Evolutionary conservation across 495 filamentous ascomycete genomes (phyloP).

Genomic region (Talaromyces thailandensis): DNA sequence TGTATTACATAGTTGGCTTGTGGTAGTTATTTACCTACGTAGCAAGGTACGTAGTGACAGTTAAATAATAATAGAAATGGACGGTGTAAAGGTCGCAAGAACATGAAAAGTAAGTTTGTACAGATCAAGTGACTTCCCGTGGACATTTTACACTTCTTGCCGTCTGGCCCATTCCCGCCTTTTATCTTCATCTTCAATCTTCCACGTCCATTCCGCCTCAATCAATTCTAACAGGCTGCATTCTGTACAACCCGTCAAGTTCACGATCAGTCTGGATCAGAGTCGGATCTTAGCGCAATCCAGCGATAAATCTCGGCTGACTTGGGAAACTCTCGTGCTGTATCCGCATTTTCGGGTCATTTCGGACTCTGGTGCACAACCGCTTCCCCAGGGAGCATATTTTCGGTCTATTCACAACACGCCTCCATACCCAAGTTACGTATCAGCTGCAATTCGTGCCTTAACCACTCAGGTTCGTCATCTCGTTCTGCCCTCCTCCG

Average conservation of each 20-base stretch:
- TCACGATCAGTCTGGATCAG: background rate
- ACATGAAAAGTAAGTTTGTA: background rate
- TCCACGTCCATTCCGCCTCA: background rate
- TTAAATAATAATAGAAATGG: background rate
- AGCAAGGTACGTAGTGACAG: too few species aligned
- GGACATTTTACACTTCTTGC: background rate
- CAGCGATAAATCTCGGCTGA: background rate
- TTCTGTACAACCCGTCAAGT: background rate
- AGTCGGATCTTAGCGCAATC: background rate
- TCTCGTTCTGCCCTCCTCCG: background rate
- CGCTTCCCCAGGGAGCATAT: background rate
- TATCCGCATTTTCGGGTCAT: slow-evolving; percentile 7
- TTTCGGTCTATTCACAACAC: background rate
- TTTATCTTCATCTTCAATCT: background rate
- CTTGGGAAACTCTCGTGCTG: background rate
- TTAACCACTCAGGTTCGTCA: slow-evolving; percentile 4
- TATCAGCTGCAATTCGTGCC: slow-evolving; percentile 1
- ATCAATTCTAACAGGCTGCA: background rate
- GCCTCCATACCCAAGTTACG: background rate
- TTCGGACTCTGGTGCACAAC: slow-evolving; percentile 1
- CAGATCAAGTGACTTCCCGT: background rate
- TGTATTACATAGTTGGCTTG: background rate
- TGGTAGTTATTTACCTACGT: too few species aligned
- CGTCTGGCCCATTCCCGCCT: background rate
- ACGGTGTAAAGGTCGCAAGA: background rate